Percentiles rank a stretch among this genome's conserved stretches.
Conservation (phyloP, 306 rosid genomes). For the Cicer pinnatifidum region DNA sequence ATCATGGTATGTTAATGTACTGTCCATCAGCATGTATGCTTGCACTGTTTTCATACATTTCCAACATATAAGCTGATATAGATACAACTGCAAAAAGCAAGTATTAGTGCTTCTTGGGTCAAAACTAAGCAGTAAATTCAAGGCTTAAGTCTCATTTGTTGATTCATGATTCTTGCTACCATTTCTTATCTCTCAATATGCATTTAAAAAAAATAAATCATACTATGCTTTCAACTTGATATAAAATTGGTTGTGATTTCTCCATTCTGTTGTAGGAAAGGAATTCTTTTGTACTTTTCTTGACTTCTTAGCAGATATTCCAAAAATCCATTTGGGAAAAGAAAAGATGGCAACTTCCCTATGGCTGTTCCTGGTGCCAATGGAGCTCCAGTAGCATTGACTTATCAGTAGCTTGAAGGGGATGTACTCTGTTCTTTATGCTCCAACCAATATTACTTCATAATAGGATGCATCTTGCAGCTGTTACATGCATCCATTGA, state of each 20-base stretch:
- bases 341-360: constrained; percentile 71
- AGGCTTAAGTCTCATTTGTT: constrained; percentile 8
- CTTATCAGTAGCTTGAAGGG: constrained; percentile 95
- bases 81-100: constrained; percentile 8
- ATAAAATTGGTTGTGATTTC: constrained; percentile 28
- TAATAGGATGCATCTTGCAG: constrained; percentile 99
- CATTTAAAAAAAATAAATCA: not conserved
- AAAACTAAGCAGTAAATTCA: not conserved
- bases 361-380: constrained; percentile 61
- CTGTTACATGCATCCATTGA: constrained; percentile 98
- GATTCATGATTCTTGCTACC: constrained; percentile 21
- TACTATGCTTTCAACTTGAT: constrained; percentile 20
- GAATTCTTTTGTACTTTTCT: constrained; percentile 52
- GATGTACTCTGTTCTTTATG: constrained; percentile 94
- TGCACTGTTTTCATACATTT: constrained; percentile 13
- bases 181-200: constrained; percentile 4
- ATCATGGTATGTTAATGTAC: not conserved
- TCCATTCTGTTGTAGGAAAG: constrained; percentile 27
- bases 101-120: constrained; percentile 3
- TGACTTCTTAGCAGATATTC: constrained; percentile 77
- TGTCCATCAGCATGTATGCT: too few species aligned
- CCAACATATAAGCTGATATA: not conserved
- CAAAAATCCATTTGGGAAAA: constrained; percentile 94
- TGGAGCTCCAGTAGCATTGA: constrained; percentile 74
- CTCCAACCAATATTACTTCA: constrained; percentile 70